phyloP scores from a whole-genome alignment of 768 basidiomycete genomes.

The Auricularia sp. region DNA sequence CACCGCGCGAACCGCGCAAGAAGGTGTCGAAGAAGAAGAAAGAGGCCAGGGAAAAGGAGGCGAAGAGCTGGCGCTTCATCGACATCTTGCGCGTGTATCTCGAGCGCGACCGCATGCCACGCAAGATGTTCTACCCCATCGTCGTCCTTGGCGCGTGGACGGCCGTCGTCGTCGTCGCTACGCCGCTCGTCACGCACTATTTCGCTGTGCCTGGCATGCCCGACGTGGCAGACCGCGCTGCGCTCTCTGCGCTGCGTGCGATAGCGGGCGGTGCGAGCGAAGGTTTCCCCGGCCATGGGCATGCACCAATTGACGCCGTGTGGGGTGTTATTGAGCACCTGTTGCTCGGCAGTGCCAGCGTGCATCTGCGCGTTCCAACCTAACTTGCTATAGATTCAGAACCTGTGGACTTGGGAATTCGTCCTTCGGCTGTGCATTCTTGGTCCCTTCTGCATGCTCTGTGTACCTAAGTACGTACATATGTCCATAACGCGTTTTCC shows the following conservation, averaged over 20 bases:
- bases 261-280: slow-evolving; percentile 46
- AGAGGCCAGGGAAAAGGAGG: slow-evolving; percentile 3
- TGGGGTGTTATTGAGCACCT: not conserved
- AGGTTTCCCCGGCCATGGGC: not conserved
- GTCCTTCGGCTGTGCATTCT: too few species aligned
- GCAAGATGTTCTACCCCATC: slow-evolving; percentile 16
- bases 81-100: not conserved
- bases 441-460: too few species aligned
- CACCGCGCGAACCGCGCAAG: not conserved
- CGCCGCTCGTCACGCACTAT: slow-evolving; percentile 33
- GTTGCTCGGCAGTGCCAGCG: not conserved
- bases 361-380: not conserved
- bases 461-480: too few species aligned
- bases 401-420: too few species aligned
- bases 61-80: slow-evolving; percentile 21
- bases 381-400: not conserved
- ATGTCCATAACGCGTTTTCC: too few species aligned
- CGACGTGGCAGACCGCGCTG: slow-evolving; percentile 64
- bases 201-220: slow-evolving; percentile 51
- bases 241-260: slow-evolving; percentile 70
- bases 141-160: slow-evolving; percentile 18
- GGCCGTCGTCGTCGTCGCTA: slow-evolving; percentile 1
- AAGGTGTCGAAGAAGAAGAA: not conserved
- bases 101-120: not conserved
- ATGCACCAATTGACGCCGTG: not conserved